These are phyloP conservation scores for Candida pini DNA, from an alignment of 805 yeast genomes.

Conservation along the genomic window DNA sequence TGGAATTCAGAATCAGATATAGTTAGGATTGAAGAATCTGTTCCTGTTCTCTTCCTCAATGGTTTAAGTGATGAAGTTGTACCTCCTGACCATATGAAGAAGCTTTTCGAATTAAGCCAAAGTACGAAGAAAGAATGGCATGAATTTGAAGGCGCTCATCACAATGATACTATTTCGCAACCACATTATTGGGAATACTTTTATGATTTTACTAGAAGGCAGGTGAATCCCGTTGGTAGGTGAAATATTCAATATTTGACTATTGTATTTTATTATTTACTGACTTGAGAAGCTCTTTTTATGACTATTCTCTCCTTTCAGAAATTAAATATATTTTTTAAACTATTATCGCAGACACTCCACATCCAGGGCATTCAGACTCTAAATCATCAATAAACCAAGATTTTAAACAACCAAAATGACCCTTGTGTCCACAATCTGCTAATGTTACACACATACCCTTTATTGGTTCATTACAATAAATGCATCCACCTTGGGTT, in stretches of 20 bases:
- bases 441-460: constrained; percentile 59
- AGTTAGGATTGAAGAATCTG: constrained; percentile 38
- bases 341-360: constrained; percentile 17
- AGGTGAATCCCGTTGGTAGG: constrained; percentile 34
- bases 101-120: constrained; percentile 47
- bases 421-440: constrained; percentile 85
- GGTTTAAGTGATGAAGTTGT: constrained; percentile 85
- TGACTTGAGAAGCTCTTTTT: constrained; percentile 1
- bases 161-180: constrained; percentile 78
- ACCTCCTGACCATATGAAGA: constrained; percentile 78
- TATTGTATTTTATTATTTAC: neutral
- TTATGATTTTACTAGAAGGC: constrained; percentile 44
- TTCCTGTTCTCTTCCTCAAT: constrained; percentile 67
- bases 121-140: constrained; percentile 46
- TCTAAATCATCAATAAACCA: constrained; percentile 71
- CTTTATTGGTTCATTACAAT: constrained; percentile 71
- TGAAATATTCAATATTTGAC: constrained; percentile 1
- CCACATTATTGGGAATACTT: constrained; percentile 74
- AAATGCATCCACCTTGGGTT: constrained; percentile 62
- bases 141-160: constrained; percentile 57
- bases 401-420: constrained; percentile 66
- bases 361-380: constrained; percentile 79
- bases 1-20: constrained; percentile 78
- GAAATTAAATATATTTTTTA: no score
- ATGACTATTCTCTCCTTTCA: neutral